Base-by-base conservation (phyloP, 768 basidiomycete species). In the Holtermannia corniformis region DNA sequence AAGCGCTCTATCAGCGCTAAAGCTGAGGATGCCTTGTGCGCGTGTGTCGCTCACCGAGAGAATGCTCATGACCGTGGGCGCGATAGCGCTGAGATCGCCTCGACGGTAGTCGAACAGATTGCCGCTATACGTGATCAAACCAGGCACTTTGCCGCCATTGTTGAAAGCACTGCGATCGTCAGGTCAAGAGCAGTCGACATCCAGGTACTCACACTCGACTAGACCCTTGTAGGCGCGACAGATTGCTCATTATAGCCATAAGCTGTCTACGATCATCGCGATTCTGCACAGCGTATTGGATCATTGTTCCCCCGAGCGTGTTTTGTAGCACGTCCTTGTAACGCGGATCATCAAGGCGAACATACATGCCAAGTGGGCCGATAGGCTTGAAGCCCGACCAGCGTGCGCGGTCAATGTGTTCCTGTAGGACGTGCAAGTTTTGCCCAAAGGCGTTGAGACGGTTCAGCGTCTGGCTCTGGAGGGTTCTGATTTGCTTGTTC, bases 101-200 rank as follows among this genome's bases (percentile, higher is more conserved):
- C 60, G 54, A 32, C 77, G 76, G 61, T 80, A 92, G 64, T 95
- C 87, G 67, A 95, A 96, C 40, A 86, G 59, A 62, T 92, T 89
- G 37, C 78, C 81, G 52, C 80, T 77, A 21, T 80, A 78, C 16
- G 43, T 19, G 49, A 65, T 55, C 22, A 71, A 49, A 26, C 51
- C 42, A 4, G 65, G 67, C 10, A 50, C n/a, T 24, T 49, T 50
- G 14, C 49, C 40, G 5, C 12, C 28, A 41, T 47, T 58, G n/a
- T 57, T 49, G 7, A 55, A 56, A 12, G 51, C 57, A 27, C 55
- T 62, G 25, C 28, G 27, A 51, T 7, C 20, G 41, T 47, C 40
- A 26, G 14, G 10, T 5, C 5, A 23, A 27, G 51, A 48, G 37
- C 19, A 3, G 2, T 12, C 20, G 54, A 12, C 16, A 16, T 32